Evolutionary conservation across 2,329 filamentous ascomycete genomes (phyloP).

Genomic region (Cercospora zeina): DNA sequence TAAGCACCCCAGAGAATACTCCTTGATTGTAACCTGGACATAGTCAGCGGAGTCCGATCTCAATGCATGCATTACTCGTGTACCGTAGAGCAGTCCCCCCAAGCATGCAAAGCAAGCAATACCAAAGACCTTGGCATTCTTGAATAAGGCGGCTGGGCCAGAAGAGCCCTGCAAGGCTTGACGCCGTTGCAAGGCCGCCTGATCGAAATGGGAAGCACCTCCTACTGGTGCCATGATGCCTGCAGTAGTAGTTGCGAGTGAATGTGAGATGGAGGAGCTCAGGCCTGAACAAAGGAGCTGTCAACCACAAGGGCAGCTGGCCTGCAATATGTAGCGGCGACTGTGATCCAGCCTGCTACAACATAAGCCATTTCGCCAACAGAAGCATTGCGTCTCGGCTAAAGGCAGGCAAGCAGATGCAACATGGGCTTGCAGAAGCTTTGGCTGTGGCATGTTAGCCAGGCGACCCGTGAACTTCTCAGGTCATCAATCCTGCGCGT

Average conservation of each 20-base stretch:
- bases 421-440: not conserved
- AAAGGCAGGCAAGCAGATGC: constrained; percentile 5
- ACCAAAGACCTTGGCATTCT: constrained; percentile 56
- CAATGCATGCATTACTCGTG: not conserved
- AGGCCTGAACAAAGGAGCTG: constrained; percentile 1
- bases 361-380: constrained; percentile 7
- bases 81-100: constrained; percentile 59
- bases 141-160: constrained; percentile 53
- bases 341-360: not conserved
- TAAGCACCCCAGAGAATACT: constrained; percentile 69
- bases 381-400: constrained; percentile 7
- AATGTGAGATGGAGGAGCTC: not conserved
- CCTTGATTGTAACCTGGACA: constrained; percentile 69
- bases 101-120: constrained; percentile 58
- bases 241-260: not conserved
- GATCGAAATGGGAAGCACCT: constrained; percentile 42
- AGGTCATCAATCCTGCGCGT: not conserved
- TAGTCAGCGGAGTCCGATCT: not conserved
- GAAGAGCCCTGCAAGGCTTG: constrained; percentile 44
- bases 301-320: not conserved
- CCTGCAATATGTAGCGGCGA: constrained; percentile 15
- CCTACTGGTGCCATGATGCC: constrained; percentile 44
- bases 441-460: not conserved
- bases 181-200: constrained; percentile 46
- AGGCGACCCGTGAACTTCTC: not conserved